Conservation (phyloP, 768 basidiomycete species). For the Calocybe cyanea region DNA sequence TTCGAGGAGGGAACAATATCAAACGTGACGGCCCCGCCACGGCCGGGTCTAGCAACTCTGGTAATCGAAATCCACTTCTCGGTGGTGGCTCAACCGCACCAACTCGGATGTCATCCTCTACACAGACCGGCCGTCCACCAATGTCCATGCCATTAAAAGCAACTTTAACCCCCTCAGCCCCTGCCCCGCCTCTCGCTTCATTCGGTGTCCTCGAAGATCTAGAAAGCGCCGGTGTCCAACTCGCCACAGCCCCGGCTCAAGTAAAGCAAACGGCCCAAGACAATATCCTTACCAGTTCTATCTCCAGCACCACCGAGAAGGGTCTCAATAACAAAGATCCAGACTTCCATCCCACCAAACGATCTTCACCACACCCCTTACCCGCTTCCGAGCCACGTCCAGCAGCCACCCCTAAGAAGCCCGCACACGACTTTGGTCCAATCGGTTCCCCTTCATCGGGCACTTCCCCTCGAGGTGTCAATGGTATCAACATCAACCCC, state of each 20-base stretch:
- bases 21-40: conserved; percentile 32
- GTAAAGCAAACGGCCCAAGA: conserved; percentile 24
- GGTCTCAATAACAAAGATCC: conserved; percentile 10
- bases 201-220: conserved; percentile 65
- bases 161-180: conserved; percentile 70
- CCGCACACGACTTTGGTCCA: conserved; percentile 62
- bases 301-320: neutral
- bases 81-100: conserved; percentile 66
- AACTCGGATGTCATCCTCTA: conserved; percentile 41
- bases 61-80: conserved; percentile 36
- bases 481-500: conserved; percentile 30
- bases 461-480: conserved; percentile 46
- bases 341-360: conserved; percentile 17
- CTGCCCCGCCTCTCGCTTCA: conserved; percentile 72
- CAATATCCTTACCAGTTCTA: conserved; percentile 4
- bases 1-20: conserved; percentile 30
- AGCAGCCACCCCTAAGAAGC: conserved; percentile 32
- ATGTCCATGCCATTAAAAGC: conserved; percentile 70
- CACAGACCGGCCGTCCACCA: conserved; percentile 47
- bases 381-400: conserved; percentile 57
- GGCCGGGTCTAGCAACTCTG: conserved; percentile 14
- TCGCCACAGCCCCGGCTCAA: conserved; percentile 42
- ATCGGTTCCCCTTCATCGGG: conserved; percentile 73
- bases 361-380: conserved; percentile 44
- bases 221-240: conserved; percentile 34